Conservation (phyloP, 2,329 filamentous ascomycete genomes). For the Fusarium sp. region DNA sequence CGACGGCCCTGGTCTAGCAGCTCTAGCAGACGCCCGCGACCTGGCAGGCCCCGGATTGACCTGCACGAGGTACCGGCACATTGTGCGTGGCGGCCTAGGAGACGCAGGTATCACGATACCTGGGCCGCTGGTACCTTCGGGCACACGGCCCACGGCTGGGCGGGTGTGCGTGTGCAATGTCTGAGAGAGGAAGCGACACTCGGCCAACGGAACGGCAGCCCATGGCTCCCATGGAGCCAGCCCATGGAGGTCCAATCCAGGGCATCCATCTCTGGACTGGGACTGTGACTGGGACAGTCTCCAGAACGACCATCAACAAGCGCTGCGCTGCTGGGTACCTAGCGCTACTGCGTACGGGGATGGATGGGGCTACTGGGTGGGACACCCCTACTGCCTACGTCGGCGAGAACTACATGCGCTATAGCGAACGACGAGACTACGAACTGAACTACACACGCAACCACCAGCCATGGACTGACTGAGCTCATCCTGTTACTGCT, state of each 20-base stretch:
- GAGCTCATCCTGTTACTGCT: slow-evolving; percentile 40
- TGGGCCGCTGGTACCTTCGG: slow-evolving; percentile 31
- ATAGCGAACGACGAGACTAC: slow-evolving; percentile 39
- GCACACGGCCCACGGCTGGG: slow-evolving; percentile 37
- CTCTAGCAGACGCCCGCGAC: slow-evolving; percentile 40
- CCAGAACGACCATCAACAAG: slow-evolving; percentile 37
- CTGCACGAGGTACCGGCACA: slow-evolving; percentile 29
- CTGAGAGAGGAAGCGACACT: slow-evolving; percentile 46
- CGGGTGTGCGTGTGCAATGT: slow-evolving; percentile 45
- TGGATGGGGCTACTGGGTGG: slow-evolving; percentile 33
- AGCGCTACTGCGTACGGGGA: slow-evolving; percentile 2
- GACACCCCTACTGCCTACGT: slow-evolving; percentile 38
- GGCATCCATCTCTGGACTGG: slow-evolving; percentile 18
- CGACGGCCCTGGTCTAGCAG: slow-evolving; percentile 47
- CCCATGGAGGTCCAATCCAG: slow-evolving; percentile 25
- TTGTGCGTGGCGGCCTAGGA: slow-evolving; percentile 25
- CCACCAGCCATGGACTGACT: slow-evolving; percentile 52
- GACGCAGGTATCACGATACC: slow-evolving; percentile 32
- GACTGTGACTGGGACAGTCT: too few relatives aligned
- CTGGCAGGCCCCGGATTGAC: slow-evolving; percentile 29
- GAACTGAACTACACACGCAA: slow-evolving; percentile 46
- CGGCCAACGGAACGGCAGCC: slow-evolving; percentile 47
- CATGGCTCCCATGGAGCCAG: slow-evolving; percentile 37
- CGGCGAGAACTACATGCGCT: slow-evolving; percentile 40
- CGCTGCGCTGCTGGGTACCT: slow-evolving; percentile 15